phyloP scores from a whole-genome alignment of 2,329 filamentous ascomycete species.

The Colletotrichum salicis region DNA sequence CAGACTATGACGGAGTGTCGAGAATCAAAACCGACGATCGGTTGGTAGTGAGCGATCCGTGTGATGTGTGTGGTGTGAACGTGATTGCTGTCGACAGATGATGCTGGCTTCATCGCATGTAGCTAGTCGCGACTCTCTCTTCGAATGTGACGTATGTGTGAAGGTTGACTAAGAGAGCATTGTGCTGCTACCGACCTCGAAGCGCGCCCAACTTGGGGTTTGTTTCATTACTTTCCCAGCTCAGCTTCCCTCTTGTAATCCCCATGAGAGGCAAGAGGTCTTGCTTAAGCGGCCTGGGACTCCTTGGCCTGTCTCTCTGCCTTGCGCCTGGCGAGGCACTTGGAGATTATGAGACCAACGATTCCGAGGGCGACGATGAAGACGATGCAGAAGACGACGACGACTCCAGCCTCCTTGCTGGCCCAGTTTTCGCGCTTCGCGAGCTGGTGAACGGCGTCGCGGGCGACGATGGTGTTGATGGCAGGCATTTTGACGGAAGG shows the following conservation, averaged over 20 bases:
- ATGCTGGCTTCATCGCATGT: background rate
- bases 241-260: background rate
- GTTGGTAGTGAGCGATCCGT: slow-evolving; percentile 1
- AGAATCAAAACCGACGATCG: slow-evolving; percentile 11
- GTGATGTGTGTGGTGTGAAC: background rate
- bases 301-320: slow-evolving; percentile 41
- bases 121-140: background rate
- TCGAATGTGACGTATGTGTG: background rate
- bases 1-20: slow-evolving; percentile 5
- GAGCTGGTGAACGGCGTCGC: slow-evolving; percentile 51
- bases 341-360: slow-evolving; percentile 45
- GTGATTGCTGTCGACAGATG: background rate
- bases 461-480: slow-evolving; percentile 51
- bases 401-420: slow-evolving; percentile 50
- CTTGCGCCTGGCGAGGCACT: slow-evolving; percentile 46
- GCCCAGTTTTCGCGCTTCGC: slow-evolving; percentile 56
- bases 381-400: slow-evolving; percentile 57
- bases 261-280: background rate
- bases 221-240: slow-evolving; percentile 15
- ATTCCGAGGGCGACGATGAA: slow-evolving; percentile 51
- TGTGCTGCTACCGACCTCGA: background rate
- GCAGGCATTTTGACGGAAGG: slow-evolving; percentile 52
- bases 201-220: background rate
- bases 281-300: background rate
- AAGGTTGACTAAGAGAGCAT: background rate